Evolutionary conservation across 257 asterid genomes (phyloP), one percentile per base, ranked within the genome.

Genomic region (Parsonsia alboflavescens): DNA sequence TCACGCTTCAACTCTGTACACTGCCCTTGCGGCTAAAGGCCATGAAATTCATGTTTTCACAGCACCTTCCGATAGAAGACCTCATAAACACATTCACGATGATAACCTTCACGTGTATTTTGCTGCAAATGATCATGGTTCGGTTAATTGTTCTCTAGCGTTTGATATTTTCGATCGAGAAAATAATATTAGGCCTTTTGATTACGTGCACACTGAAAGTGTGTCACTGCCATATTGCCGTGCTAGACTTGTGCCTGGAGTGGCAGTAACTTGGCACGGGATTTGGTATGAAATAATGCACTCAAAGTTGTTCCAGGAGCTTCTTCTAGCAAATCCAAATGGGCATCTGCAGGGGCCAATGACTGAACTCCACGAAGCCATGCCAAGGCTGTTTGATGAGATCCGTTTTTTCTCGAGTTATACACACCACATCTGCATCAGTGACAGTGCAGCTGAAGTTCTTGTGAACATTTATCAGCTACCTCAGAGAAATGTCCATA

Each of bases 281-380:
- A 72, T 82, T 4, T 78, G 85, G 78, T 75, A 78, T 36, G 85
- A 82, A 66, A 75, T 78, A 17, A 75, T 79, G 81, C 83, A 78
- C 50, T 79, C 81, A 7, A 79, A 79, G 45, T 7, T 79, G 42
- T 79, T 62, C 58, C 83, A 73, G 30, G 77, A 76, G 26, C 77
- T 79, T 6, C 77, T 79, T 6, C 49, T 75, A 24, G 73, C 46
- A 9, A 44, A 75, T n/a, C 70, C 49, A 0, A 48, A 64, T 10
- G 76, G 53, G 3, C 46, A 26, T 8, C 21, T 33, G 3, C 54
- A 78, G 1, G 79, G 73, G 26, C 61, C 75, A 0, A 59, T 71
- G 73, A 68, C 42, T 22, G 81, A 82, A 13, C 78, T 79, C n/a
- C 79, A 75, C 39, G 83, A 82, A 48, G 74, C 85, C 45, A 82